Percentiles rank a stretch among this genome's conserved stretches.
These are phyloP conservation scores for Debaryomyces hansenii DNA, from an alignment of 805 yeast species.

Conservation along the genomic window DNA sequence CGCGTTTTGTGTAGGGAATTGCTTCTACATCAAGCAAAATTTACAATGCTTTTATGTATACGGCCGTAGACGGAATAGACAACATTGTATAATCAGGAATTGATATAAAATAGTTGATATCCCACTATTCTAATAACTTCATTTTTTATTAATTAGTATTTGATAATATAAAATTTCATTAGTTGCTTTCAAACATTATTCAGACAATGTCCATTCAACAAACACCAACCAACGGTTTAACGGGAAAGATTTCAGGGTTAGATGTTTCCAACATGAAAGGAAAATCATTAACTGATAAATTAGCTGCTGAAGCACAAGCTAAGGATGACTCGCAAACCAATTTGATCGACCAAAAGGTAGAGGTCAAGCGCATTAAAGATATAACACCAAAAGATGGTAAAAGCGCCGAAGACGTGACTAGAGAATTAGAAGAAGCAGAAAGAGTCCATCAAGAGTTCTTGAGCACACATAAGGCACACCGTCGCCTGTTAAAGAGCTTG, in stretches of 20 bases:
- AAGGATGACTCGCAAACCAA: conserved; percentile 30
- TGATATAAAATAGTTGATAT: not conserved
- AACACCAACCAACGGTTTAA: conserved; percentile 56
- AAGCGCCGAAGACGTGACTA: conserved; percentile 18
- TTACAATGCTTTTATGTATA: too few relatives aligned
- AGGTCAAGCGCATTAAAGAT: conserved; percentile 18
- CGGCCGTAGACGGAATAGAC: not conserved
- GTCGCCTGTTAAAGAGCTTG: conserved; percentile 67
- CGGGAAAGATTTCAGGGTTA: conserved; percentile 43
- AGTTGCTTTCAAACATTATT: not conserved
- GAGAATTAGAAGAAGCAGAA: conserved; percentile 24
- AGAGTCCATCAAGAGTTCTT: conserved; percentile 58
- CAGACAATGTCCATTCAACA: conserved; percentile 51
- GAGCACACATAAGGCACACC: conserved; percentile 62
- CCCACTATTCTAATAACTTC: not conserved
- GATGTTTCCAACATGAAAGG: conserved; percentile 35
- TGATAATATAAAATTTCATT: not conserved
- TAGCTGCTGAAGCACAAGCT: conserved; percentile 42
- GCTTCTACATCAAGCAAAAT: not conserved
- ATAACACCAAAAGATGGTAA: conserved; percentile 14
- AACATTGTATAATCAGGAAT: not conserved
- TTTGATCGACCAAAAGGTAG: conserved; percentile 10
- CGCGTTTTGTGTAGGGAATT: not conserved
- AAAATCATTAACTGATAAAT: conserved; percentile 39
- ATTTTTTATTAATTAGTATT: not conserved